These are phyloP conservation scores for Exserohilum rostratum DNA, from an alignment of 2,329 filamentous ascomycete species.

Conservation along the genomic window DNA sequence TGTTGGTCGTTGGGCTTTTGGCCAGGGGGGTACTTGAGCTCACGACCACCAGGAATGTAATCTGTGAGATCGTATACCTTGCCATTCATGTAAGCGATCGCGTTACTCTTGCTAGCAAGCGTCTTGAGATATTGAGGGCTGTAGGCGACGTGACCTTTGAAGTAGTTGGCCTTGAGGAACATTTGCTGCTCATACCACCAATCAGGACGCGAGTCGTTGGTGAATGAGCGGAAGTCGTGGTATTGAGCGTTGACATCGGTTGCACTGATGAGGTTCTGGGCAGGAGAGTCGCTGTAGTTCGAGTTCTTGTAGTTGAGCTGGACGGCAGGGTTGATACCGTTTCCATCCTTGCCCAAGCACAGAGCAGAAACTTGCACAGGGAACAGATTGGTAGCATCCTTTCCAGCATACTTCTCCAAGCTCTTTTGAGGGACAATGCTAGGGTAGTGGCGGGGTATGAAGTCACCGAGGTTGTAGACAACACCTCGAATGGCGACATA, in stretches of 20 bases:
- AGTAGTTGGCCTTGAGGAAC: constrained; percentile 76
- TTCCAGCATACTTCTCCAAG: constrained; percentile 81
- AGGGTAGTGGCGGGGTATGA: constrained; percentile 80
- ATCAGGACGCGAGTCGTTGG: constrained; percentile 80
- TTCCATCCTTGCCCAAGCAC: constrained; percentile 76
- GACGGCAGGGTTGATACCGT: constrained; percentile 70
- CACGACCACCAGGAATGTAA: constrained; percentile 78
- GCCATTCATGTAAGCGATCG: constrained; percentile 78
- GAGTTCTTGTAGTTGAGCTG: constrained; percentile 80
- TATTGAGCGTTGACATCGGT: constrained; percentile 78
- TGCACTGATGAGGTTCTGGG: constrained; percentile 67
- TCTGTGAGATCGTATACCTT: constrained; percentile 88
- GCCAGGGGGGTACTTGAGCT: constrained; percentile 59
- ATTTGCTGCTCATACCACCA: constrained; percentile 94
- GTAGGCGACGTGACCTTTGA: constrained; percentile 87
- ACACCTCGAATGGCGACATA: constrained; percentile 86
- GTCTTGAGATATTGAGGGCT: constrained; percentile 76
- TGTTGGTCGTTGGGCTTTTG: constrained; percentile 53
- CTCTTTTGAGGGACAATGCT: constrained; percentile 64
- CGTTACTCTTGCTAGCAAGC: constrained; percentile 67
- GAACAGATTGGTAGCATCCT: constrained; percentile 87
- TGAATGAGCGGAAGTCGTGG: constrained; percentile 90
- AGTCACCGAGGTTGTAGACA: constrained; percentile 81
- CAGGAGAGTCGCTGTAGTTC: constrained; percentile 69
- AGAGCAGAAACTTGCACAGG: constrained; percentile 93